phyloP scores from a whole-genome alignment of 257 asterid genomes.

The Schizonepeta tenuifolia region DNA sequence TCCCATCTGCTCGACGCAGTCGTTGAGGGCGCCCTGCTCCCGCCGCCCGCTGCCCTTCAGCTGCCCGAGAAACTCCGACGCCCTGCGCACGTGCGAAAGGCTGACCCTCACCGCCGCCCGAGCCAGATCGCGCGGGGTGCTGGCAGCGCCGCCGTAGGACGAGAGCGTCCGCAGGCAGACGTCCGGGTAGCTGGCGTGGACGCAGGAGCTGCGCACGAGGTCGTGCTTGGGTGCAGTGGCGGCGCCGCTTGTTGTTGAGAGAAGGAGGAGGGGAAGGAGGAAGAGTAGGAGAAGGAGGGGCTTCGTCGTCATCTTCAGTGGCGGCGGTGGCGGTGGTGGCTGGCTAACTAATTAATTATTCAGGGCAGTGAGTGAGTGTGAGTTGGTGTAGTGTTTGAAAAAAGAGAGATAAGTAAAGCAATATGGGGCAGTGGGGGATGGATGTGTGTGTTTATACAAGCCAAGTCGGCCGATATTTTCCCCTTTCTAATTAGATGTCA shows the following conservation, averaged over 20 bases:
- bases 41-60: conserved; percentile 47
- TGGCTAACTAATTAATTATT: not conserved
- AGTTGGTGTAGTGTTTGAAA: conserved; percentile 1
- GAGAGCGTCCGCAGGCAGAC: conserved; percentile 83
- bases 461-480: conserved; percentile 9
- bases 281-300: conserved; percentile 25
- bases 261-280: conserved; percentile 32
- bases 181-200: conserved; percentile 88
- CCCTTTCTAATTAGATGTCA: not conserved
- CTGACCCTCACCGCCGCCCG: conserved; percentile 72
- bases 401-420: too few relatives aligned
- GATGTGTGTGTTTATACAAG: conserved; percentile 34
- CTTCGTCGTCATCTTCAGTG: conserved; percentile 20
- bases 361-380: conserved; percentile 28
- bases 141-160: conserved; percentile 61
- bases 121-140: conserved; percentile 72
- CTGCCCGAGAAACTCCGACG: conserved; percentile 44
- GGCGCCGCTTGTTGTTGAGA: conserved; percentile 23
- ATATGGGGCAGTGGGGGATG: not conserved
- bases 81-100: conserved; percentile 56
- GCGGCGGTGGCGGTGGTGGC: conserved; percentile 15
- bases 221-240: conserved; percentile 38
- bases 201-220: conserved; percentile 69
- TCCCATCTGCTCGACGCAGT: conserved; percentile 75
- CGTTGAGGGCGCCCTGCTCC: conserved; percentile 60